A percentile compares a stretch with the other conserved stretches of the same genome.
These are phyloP conservation scores for Pseudozyma flocculosa DNA, from an alignment of 1,284 basidiomycete genomes.

Conservation along the genomic window DNA sequence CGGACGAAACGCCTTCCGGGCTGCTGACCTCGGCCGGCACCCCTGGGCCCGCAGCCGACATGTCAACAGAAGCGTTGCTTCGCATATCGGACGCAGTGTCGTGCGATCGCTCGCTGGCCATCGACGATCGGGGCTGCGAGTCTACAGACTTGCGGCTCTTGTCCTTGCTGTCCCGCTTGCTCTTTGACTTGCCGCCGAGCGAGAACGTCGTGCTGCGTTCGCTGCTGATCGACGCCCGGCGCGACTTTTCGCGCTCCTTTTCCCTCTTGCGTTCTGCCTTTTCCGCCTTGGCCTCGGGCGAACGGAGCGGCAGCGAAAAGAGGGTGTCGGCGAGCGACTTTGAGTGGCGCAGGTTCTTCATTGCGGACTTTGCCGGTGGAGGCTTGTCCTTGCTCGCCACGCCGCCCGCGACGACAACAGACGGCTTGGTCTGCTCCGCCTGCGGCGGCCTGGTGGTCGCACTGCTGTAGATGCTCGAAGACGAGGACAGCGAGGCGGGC, in stretches of 20 bases:
- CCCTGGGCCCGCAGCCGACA: no score
- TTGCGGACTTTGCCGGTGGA: constrained; percentile 38
- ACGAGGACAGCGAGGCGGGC: constrained; percentile 15
- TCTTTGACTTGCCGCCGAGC: not conserved
- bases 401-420: not conserved
- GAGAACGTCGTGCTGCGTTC: not conserved
- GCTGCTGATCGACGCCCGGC: not conserved
- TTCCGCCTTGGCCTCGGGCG: constrained; percentile 28
- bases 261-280: constrained; percentile 26
- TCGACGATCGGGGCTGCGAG: not conserved
- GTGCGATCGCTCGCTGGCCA: not conserved
- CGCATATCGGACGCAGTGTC: not conserved
- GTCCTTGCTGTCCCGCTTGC: constrained; percentile 12
- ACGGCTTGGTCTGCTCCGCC: not conserved
- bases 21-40: no score
- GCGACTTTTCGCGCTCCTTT: constrained; percentile 24
- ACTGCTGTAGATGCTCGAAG: constrained; percentile 6
- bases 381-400: constrained; percentile 38
- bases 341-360: constrained; percentile 17
- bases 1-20: no score
- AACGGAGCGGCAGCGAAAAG: constrained; percentile 34
- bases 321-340: constrained; percentile 53
- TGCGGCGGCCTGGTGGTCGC: not conserved
- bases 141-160: not conserved
- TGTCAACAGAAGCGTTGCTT: no score